Conservation (phyloP, 73 alveolate genomes). For the Blepharisma stoltei region DNA sequence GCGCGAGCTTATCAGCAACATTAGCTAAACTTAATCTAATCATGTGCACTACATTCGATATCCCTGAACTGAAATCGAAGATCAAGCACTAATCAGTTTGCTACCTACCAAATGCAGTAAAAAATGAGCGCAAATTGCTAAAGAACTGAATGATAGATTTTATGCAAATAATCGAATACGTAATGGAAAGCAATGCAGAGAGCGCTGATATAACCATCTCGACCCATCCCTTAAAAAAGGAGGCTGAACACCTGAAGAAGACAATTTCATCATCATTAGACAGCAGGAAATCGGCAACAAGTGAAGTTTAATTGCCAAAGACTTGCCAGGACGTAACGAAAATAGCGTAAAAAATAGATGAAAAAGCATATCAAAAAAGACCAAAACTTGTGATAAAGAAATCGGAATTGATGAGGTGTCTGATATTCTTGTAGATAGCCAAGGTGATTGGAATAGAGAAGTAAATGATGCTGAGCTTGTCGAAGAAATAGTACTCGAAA, state of each 20-base stretch:
- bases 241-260: slow-evolving; percentile 6
- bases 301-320: not conserved
- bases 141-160: not conserved
- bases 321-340: not conserved
- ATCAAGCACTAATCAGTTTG: not conserved
- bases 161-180: not conserved
- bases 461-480: too few species aligned
- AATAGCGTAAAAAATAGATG: not conserved
- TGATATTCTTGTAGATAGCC: too few species aligned
- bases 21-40: too few species aligned
- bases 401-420: not conserved
- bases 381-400: not conserved
- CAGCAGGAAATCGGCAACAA: not conserved
- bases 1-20: not conserved
- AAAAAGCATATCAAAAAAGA: not conserved
- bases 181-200: not conserved
- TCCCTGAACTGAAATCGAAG: not conserved
- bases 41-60: not conserved
- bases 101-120: not conserved
- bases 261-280: not conserved
- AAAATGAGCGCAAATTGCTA: not conserved
- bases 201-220: not conserved
- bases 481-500: too few species aligned
- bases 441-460: too few species aligned
- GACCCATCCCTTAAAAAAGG: not conserved